Evolutionary conservation across 495 filamentous ascomycete species (phyloP), one percentile per base, ranked within the genome.

Genomic region (Aspergillus bridgeri): DNA sequence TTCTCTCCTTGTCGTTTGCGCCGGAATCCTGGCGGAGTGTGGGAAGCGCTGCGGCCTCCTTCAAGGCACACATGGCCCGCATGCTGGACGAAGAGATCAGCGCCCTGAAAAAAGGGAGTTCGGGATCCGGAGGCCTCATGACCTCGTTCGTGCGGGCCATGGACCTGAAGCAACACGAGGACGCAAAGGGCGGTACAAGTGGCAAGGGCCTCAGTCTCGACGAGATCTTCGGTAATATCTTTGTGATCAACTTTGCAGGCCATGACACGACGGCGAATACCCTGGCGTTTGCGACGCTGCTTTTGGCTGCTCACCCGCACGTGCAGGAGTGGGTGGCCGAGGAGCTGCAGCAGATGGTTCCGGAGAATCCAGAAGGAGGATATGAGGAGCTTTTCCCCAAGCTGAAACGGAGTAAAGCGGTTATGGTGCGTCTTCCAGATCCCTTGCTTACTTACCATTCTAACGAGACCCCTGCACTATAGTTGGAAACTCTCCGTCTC

Each of bases 241-340:
- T 81, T 47, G 87, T 83, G 58, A 86, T 89, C 60, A 76, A 72
- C 27, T 72, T 79, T 27, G 79, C 79, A 6, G 79, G 79, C 3
- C 70, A 79, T 38, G 79, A 80, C 33, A 80, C 79, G 2, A 78
- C 77, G 6, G 72, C 79, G 0, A 75, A 71, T 29, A 70, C 73
- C 0, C 53, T 82, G 24, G 66, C 69, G 5, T 80, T 66, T 56
- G 61, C 59, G 15, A 54, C 83, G 17, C 43, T 75, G 3, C 64
- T 76, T 3, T 60, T 82, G 6, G 75, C 73, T 8, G 53, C 69
- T 6, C 52, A 73, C 25, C 73, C 67, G 11, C 65, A 74, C 27
- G 59, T 67, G 2, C 79, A 81, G 59, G 67, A 68, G 7, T 76
- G 73, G 75, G 44, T 80, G 20, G 58, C 61, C 5, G 60, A 68